These are phyloP conservation scores for Nitzschia palea DNA, from an alignment of 108 stramenopile species.

Conservation along the genomic window DNA sequence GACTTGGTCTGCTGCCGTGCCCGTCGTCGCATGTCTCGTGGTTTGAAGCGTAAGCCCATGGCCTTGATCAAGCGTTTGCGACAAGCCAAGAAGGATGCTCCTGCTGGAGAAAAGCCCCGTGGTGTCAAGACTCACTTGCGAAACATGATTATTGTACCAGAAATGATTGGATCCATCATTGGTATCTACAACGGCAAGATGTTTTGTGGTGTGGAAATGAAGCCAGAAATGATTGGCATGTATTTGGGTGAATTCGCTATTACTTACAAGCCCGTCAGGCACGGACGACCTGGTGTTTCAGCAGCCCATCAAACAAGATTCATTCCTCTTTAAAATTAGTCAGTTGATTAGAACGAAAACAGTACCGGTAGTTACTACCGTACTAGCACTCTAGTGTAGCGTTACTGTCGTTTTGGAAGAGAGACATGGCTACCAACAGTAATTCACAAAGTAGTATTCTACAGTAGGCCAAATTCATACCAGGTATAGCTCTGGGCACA, in stretches of 20 bases:
- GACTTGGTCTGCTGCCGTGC: conserved; percentile 94
- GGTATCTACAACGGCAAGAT: conserved; percentile 99
- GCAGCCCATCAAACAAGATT: conserved; percentile 97
- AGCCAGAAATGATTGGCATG: conserved; percentile 99
- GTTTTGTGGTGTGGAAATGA: conserved; percentile 99
- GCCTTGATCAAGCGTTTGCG: conserved; percentile 98
- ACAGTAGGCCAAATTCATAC: too few species aligned
- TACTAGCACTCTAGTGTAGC: too few species aligned
- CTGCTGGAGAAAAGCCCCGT: conserved; percentile 96
- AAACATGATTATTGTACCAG: conserved; percentile 99
- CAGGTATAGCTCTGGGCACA: too few species aligned
- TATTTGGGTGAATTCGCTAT: conserved; percentile 99
- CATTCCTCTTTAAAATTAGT: conserved; percentile 98
- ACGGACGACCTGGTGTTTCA: conserved; percentile 99
- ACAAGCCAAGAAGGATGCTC: conserved; percentile 99
- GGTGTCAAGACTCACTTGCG: conserved; percentile 99
- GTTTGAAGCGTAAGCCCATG: conserved; percentile 98
- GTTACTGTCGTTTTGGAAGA: too few species aligned
- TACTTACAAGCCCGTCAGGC: conserved; percentile 97
- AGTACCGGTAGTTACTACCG: too few species aligned
- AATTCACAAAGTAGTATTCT: too few species aligned
- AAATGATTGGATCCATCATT: conserved; percentile 99
- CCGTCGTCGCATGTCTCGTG: conserved; percentile 98
- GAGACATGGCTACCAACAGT: too few species aligned
- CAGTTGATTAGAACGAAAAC: too few species aligned